Evolutionary conservation across 2,329 filamentous ascomycete genomes (phyloP), one percentile per base, ranked within the genome.

Genomic region (Zasmidium citrigriseum): DNA sequence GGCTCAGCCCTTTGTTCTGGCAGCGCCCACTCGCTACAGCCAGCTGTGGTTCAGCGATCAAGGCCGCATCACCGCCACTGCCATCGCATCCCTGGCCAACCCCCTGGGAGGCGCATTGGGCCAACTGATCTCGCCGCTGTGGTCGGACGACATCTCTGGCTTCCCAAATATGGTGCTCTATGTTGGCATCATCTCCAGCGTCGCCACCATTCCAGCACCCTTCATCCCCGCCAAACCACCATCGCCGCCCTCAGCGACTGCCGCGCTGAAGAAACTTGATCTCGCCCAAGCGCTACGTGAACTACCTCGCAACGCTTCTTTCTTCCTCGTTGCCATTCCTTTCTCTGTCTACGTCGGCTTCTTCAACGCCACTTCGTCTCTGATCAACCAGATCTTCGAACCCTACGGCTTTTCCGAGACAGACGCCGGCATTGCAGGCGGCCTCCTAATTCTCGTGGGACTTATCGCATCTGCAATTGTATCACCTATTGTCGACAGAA

Each of bases 21-120:
- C 89, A 5, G 91, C 93, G 0, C 93, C 95, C 0, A 93, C 95
- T 0, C 82, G 91, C 61, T 99, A 96, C 76, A 95, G 90, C 55
- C 93, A 97, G 72, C 79, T 96, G 59, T 98, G 95, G 95, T 98
- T 98, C 76, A 93, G 91, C 1, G 87, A 89, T 67, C 79, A 81
- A 11, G 93, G 93, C 7, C 86, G 95, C 55, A 90, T 96, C 12
- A 88, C 89, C 54, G 93, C 93, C 18, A 98, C 93, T 0, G 95
- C 93, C 1, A 70, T 96, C 34, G 88, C 89, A 21, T 93, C 87
- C 60, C 77, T 98, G 58, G 91, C 93, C 3, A 98, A 97, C 73
- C 93, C 93, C 0, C 83, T 98, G 52, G 93, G 93, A 14, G 93
- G 89, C 21, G 93, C 93, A 5, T 77, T 97, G 61, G 93, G 91